Conservation (phyloP, 176 grass and related monocot genomes). For the Hyparrhenia diplandra region DNA sequence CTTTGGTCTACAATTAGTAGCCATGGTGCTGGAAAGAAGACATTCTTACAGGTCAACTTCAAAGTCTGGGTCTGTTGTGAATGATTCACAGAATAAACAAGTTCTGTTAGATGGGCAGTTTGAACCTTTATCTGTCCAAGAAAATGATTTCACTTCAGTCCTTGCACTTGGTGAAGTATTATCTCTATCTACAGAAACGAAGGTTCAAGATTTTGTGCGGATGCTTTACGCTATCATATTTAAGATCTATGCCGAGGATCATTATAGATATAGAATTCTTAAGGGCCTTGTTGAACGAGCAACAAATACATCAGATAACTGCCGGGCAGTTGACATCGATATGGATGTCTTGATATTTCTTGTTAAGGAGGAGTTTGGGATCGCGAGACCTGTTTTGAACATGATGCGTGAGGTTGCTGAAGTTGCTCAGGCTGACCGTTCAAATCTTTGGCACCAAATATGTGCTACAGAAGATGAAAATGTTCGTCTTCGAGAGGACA, state of each 20-base stretch:
- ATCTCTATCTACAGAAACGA: slow-evolving; percentile 61
- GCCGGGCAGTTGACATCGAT: slow-evolving; percentile 77
- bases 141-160: slow-evolving; percentile 88
- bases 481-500: slow-evolving; percentile 69
- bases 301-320: slow-evolving; percentile 73
- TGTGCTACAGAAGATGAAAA: slow-evolving; percentile 84
- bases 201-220: slow-evolving; percentile 71
- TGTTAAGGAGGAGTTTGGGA: slow-evolving; percentile 70
- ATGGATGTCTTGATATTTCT: slow-evolving; percentile 94
- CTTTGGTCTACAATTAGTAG: slow-evolving; percentile 73
- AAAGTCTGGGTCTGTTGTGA: slow-evolving; percentile 51
- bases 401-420: slow-evolving; percentile 78
- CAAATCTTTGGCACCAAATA: slow-evolving; percentile 91
- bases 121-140: slow-evolving; percentile 46
- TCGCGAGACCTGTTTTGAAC: slow-evolving; percentile 72
- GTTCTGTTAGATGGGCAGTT: slow-evolving; percentile 56
- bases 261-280: slow-evolving; percentile 85
- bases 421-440: slow-evolving; percentile 78
- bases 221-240: slow-evolving; percentile 93
- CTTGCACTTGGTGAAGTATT: slow-evolving; percentile 88
- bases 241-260: slow-evolving; percentile 73
- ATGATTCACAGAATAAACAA: slow-evolving; percentile 61
- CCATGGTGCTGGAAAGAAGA: slow-evolving; percentile 81
- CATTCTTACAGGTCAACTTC: slow-evolving; percentile 52
- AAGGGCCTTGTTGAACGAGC: slow-evolving; percentile 87